A percentile compares a stretch with the other conserved stretches of the same genome.
phyloP scores from a whole-genome alignment of 2,329 filamentous ascomycete genomes.

The Fusarium sp. region DNA sequence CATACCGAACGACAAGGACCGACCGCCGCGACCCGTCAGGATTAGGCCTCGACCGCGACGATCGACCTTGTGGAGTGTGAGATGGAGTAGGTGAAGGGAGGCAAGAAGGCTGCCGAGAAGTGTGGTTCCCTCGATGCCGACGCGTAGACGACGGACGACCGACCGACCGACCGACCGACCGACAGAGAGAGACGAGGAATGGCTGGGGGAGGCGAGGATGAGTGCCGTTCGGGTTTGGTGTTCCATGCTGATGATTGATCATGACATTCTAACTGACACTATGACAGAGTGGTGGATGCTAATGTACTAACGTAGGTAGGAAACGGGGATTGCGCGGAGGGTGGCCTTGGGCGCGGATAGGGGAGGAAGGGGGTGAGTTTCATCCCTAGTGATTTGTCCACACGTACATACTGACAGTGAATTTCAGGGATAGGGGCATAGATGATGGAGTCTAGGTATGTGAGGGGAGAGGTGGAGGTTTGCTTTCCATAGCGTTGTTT shows the following conservation, averaged over 20 bases:
- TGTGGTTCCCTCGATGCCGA: neutral
- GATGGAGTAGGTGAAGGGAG: neutral
- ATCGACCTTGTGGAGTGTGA: neutral
- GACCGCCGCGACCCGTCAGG: neutral
- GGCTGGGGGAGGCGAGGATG: neutral
- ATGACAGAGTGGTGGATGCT: neutral
- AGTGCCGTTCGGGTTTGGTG: neutral
- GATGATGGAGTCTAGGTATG: neutral
- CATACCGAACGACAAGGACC: neutral
- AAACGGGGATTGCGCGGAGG: neutral
- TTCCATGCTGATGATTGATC: neutral
- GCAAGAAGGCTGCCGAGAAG: neutral
- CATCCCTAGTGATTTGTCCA: neutral
- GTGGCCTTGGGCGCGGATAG: neutral
- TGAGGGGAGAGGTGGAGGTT: neutral
- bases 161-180: neutral
- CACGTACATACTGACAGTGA: neutral
- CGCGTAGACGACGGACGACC: neutral
- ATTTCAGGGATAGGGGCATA: neutral
- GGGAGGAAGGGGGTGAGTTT: neutral
- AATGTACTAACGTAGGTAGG: neutral
- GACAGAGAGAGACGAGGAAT: neutral
- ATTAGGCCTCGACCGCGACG: neutral
- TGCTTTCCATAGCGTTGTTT: neutral
- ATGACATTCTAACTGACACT: neutral